Base-by-base conservation (phyloP, 192 early-diverging fungal genomes). In the Umbelopsis vinacea region DNA sequence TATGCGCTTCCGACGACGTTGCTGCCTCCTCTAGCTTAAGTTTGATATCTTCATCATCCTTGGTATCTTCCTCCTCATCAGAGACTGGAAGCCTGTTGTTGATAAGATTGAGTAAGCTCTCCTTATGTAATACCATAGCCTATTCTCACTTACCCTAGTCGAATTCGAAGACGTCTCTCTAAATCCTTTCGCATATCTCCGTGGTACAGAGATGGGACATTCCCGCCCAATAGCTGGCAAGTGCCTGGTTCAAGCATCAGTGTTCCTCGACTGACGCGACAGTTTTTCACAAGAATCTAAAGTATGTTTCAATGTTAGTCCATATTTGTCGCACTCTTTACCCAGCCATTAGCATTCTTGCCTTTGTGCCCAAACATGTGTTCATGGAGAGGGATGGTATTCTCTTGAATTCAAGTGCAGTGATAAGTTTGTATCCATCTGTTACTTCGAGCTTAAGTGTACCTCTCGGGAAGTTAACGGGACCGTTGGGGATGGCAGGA, bases 201-300 rank as follows among this genome's bases (percentile, higher is more conserved):
- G 35, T 37, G 10, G 17, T 63, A 63, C 0, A 63, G 33, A 37
- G 35, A 37, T 0, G 57, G 26, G 11, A 63, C 57, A 35, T 63
- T 6, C 7, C 57, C 57, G 4, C 57, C 57, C 17, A 63, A 37
- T 37, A 63, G 4, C 57, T 63, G 57, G 33, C 57, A 63, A 14
- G 14, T 63, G 6, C 3, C 33, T 6, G 57, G 57, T 1, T 63
- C 33, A 19, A 63, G 2, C 57, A 63, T 63, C 57, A 63, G n/a
- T 12, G 57, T 63, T 17, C 57, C 57, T 29, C 33, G 57, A 33
- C 11, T 17, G 23, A 63, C 17, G 14, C 17, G 57, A 63, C 57
- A 63, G 26, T 63, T 35, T 63, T 63, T 63, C 15, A 63, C 57
- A 38, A 63, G 57, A 17, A 63, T 63, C 57, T 63, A 63, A 37